A percentile compares a stretch with the other conserved stretches of the same genome.
These are phyloP conservation scores for Cruciata laevipes DNA, from an alignment of 257 asterid genomes.

Conservation along the genomic window DNA sequence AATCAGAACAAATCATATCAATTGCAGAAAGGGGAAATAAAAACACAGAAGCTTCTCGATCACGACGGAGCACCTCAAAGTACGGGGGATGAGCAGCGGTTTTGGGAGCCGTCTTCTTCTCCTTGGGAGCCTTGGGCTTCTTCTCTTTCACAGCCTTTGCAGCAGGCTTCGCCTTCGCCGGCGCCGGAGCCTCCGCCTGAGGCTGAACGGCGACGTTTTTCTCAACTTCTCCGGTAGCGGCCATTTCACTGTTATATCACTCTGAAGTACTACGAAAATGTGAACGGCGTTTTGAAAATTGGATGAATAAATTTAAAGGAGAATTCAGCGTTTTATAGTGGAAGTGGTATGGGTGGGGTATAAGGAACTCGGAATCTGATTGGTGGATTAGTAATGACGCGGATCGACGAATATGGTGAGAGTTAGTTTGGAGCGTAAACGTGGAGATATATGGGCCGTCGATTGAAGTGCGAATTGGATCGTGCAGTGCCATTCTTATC, in stretches of 20 bases:
- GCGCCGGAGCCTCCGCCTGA: slow-evolving; percentile 21
- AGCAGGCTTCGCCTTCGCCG: slow-evolving; percentile 24
- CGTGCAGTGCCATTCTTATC: slow-evolving; percentile 27
- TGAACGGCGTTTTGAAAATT: background rate
- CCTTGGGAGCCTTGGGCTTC: slow-evolving; percentile 42
- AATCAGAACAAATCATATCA: background rate
- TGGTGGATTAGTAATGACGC: slow-evolving; percentile 17
- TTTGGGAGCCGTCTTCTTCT: slow-evolving; percentile 41
- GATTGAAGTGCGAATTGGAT: slow-evolving; percentile 30
- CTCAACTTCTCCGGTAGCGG: slow-evolving; percentile 31
- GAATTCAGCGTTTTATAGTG: slow-evolving; percentile 32
- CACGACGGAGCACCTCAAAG: slow-evolving; percentile 34
- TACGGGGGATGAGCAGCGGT: slow-evolving; percentile 64
- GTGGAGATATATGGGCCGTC: slow-evolving; percentile 25
- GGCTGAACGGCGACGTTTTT: slow-evolving; percentile 23
- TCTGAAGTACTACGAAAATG: background rate
- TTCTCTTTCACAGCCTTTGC: slow-evolving; percentile 38
- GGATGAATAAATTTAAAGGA: background rate
- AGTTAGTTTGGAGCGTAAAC: slow-evolving; percentile 20
- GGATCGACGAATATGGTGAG: slow-evolving; percentile 22
- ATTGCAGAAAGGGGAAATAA: too few species aligned
- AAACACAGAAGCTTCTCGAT: too few species aligned
- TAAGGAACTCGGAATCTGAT: slow-evolving; percentile 21
- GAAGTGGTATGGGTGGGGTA: slow-evolving; percentile 15
- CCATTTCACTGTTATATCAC: slow-evolving; percentile 24